Evolutionary conservation across 1,139 yeast species (phyloP).

Genomic region (Candida tetrigidarum): DNA sequence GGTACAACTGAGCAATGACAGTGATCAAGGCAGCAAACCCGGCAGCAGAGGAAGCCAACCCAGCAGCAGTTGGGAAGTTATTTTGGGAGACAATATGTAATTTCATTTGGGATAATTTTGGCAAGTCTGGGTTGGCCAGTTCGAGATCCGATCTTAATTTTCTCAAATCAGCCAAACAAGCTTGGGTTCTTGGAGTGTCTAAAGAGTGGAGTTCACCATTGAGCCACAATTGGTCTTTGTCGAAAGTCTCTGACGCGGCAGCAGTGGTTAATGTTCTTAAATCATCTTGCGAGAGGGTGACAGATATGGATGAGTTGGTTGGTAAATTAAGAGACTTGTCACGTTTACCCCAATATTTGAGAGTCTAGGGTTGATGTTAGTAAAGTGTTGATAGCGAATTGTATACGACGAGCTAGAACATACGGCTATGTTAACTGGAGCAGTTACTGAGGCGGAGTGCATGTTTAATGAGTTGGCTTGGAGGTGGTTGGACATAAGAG

Average conservation of each 20-base stretch:
- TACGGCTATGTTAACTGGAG: slow-evolving; percentile 97
- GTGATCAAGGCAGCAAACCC: slow-evolving; percentile 96
- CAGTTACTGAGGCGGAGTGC: slow-evolving; percentile 82
- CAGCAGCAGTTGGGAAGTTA: slow-evolving; percentile 99
- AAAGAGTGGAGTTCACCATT: slow-evolving; percentile 77
- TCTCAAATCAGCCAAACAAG: slow-evolving; percentile 80
- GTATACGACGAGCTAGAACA: slow-evolving; percentile 26
- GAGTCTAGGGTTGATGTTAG: slow-evolving; percentile 54
- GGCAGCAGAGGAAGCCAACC: slow-evolving; percentile 96
- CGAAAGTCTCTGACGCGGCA: slow-evolving; percentile 61
- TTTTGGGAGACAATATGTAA: slow-evolving; percentile 90
- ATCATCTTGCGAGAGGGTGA: slow-evolving; percentile 89
- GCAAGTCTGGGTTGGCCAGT: slow-evolving; percentile 48
- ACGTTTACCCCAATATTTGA: slow-evolving; percentile 98
- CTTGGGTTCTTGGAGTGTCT: slow-evolving; percentile 71
- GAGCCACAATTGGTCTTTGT: slow-evolving; percentile 75
- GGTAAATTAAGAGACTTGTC: slow-evolving; percentile 88
- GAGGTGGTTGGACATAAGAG: not conserved
- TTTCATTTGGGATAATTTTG: slow-evolving; percentile 65
- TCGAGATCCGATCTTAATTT: slow-evolving; percentile 63
- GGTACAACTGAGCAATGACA: slow-evolving; percentile 80
- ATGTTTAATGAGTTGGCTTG: too few species aligned
- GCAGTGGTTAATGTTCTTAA: slow-evolving; percentile 91
- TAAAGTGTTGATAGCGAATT: not conserved
- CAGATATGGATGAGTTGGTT: slow-evolving; percentile 93